Evolutionary conservation across 768 basidiomycete species (phyloP), one percentile per base, ranked within the genome.

Genomic region (Boletus edulis): DNA sequence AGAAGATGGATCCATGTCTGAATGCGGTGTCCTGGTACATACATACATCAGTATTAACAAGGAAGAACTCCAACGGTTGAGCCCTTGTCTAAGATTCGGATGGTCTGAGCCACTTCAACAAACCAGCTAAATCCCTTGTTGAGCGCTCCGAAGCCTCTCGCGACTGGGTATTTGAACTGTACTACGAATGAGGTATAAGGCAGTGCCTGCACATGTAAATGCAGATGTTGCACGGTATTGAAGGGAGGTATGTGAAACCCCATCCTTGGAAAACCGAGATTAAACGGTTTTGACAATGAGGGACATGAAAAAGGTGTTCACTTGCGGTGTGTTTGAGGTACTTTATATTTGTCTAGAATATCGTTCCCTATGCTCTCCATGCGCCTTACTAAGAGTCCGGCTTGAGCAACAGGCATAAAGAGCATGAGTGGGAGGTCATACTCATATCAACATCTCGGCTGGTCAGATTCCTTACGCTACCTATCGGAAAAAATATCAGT

Each of bases 201-300:
- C 49, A 89, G 66, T 5, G 74, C 83, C 45, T 87, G 85, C 22
- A 86, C 81, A 63, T 91, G 90, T 38, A 92, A 70, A 66, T 91
- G 90, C 15, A 92, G 74, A 64, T 92, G 89, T 35, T 82, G 64
- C 6, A 91, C 77, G 34, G 83, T 85, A 54, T 81, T 85, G 69
- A 87, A 89, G 0, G 90, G 90, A 0, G 89, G 86, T 50, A 91
- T 87, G 65, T 92, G 89, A 63, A 91, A 92, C 1, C 90, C 89
- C 73, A 91, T 75, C 57, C 90, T 90, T 46, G 18, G 52, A 62
- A 49, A n/a, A 18, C 52, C 15, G 31, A 29, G 11, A 4, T 20
- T 55, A 32, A 52, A n/a, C n/a, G n/a, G 42, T 46, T 8, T 8
- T 20, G 4, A 49, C 17, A 27, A 45, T n/a, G 11, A 37, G 24